Percentiles rank a stretch among this genome's conserved stretches.
These are phyloP conservation scores for Hirschfeldia incana DNA, from an alignment of 345 rosid species.

Conservation along the genomic window DNA sequence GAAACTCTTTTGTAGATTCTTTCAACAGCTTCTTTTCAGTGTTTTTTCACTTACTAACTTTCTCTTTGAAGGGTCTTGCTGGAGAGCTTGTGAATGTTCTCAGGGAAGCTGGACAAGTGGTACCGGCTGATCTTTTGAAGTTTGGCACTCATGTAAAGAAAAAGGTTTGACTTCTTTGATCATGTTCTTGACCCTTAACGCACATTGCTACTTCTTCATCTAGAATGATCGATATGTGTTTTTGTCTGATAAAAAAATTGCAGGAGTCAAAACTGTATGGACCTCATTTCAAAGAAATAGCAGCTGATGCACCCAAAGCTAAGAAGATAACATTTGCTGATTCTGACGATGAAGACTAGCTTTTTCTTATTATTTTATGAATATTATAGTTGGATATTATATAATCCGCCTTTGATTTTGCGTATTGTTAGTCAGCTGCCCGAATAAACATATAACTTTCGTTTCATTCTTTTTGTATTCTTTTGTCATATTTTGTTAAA, in stretches of 20 bases:
- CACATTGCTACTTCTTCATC: neutral
- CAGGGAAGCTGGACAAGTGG: constrained; percentile 82
- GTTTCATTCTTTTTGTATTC: neutral
- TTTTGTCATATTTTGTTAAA: neutral
- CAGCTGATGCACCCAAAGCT: constrained; percentile 90
- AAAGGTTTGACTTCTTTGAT: constrained; percentile 48
- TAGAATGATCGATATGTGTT: constrained; percentile 13
- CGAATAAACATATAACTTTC: constrained; percentile 22
- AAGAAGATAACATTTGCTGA: constrained; percentile 67
- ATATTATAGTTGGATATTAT: neutral
- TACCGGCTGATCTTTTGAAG: constrained; percentile 78
- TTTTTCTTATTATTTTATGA: constrained; percentile 2
- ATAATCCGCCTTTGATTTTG: neutral
- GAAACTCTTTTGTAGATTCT: neutral
- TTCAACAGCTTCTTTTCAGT: neutral
- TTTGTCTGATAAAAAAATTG: constrained; percentile 13
- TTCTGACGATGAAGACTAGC: constrained; percentile 76
- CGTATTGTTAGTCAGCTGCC: neutral
- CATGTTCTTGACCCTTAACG: neutral
- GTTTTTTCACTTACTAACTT: too few species aligned
- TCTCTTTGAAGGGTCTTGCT: constrained; percentile 63
- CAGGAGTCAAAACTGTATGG: constrained; percentile 95
- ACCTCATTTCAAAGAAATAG: constrained; percentile 84
- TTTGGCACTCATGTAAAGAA: constrained; percentile 97
- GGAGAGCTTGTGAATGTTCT: constrained; percentile 97